A percentile compares a stretch with the other conserved stretches of the same genome.
Conservation (phyloP, 129 eudicot species). For the Heracleum sosnowskyi region DNA sequence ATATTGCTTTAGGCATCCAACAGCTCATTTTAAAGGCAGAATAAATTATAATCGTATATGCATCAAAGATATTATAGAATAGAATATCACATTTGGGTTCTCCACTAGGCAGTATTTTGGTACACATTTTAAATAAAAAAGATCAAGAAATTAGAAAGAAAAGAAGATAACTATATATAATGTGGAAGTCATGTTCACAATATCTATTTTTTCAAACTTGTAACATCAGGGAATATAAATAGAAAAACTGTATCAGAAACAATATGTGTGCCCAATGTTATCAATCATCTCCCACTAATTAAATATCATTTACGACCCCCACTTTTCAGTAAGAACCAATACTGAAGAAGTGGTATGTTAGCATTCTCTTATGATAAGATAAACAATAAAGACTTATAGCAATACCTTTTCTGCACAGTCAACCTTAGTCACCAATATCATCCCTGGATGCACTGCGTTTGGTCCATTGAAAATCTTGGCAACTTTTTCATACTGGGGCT, state of each 20-base stretch:
- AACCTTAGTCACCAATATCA: constrained; percentile 73
- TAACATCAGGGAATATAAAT: background rate
- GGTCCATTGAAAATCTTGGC: constrained; percentile 89
- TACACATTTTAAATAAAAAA: background rate
- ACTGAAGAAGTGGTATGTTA: background rate
- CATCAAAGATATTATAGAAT: background rate
- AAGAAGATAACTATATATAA: background rate
- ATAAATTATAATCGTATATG: background rate
- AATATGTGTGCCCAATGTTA: background rate
- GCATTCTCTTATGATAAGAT: constrained; percentile 2
- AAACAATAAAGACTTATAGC: constrained; percentile 13
- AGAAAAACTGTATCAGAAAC: background rate
- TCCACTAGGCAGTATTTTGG: background rate
- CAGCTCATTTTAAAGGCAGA: background rate
- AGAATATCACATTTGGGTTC: background rate
- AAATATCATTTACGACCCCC: background rate
- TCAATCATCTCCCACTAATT: background rate
- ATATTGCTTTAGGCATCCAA: no score
- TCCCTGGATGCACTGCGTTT: constrained; percentile 82
- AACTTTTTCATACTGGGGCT: constrained; percentile 96
- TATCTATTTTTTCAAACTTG: background rate
- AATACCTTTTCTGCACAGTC: constrained; percentile 88
- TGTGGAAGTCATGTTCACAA: background rate
- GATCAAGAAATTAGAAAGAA: background rate
- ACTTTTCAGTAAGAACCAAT: constrained; percentile 3